A percentile compares a stretch with the other conserved stretches of the same genome.
Evolutionary conservation across 2,329 filamentous ascomycete genomes (phyloP).

Genomic region (Nigrospora osmanthi): DNA sequence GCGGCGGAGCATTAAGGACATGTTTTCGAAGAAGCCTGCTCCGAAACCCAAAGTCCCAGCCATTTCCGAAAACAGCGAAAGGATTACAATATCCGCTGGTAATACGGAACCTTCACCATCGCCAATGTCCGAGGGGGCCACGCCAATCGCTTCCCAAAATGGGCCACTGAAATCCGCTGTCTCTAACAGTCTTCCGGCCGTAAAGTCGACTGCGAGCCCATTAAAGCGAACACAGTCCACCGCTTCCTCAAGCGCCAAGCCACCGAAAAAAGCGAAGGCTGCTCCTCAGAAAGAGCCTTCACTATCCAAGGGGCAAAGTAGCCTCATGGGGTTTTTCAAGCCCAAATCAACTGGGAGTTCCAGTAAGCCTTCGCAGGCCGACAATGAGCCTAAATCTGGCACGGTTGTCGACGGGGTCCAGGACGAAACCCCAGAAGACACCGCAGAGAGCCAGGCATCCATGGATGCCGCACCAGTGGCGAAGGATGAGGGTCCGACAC

Average conservation of each 20-base stretch:
- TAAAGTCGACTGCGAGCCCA: background rate
- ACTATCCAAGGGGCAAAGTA: constrained; percentile 36
- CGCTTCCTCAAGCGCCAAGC: constrained; percentile 12
- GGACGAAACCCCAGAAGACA: background rate
- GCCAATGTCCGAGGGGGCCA: background rate
- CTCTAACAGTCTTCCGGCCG: constrained; percentile 9
- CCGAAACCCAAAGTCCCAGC: constrained; percentile 11
- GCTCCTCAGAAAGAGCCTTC: constrained; percentile 24
- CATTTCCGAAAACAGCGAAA: constrained; percentile 2
- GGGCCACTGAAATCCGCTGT: constrained; percentile 5
- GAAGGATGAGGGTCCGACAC: background rate
- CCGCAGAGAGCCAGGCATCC: constrained; percentile 3
- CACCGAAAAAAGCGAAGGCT: constrained; percentile 29
- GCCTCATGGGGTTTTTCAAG: constrained; percentile 74
- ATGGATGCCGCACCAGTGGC: background rate
- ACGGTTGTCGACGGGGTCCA: too few species aligned
- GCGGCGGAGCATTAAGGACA: constrained; percentile 80
- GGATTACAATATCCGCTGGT: background rate
- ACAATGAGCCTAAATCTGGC: constrained; percentile 3
- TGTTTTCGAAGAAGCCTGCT: constrained; percentile 64
- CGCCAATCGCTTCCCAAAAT: constrained; percentile 13
- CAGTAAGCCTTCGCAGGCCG: constrained; percentile 4
- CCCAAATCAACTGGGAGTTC: constrained; percentile 34
- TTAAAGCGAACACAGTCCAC: constrained; percentile 19
- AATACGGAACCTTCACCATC: background rate